Evolutionary conservation across 2,329 filamentous ascomycete genomes (phyloP).

Genomic region (Talaromyces sp.): DNA sequence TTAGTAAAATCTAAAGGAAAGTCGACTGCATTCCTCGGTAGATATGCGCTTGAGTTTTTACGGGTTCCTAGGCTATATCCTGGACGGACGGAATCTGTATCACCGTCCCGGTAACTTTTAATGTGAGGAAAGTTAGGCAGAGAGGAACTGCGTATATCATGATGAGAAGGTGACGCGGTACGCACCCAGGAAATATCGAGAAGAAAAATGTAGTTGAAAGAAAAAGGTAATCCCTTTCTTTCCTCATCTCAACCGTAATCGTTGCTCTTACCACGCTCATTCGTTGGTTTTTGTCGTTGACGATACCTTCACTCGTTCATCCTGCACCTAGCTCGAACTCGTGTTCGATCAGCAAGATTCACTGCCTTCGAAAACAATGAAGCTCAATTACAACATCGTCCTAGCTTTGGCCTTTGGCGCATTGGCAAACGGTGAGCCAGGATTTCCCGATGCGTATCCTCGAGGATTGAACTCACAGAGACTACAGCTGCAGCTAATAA

Average conservation of each 20-base stretch:
- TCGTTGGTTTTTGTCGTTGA: slow-evolving; percentile 10
- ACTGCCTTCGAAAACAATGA: neutral
- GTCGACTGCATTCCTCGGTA: neutral
- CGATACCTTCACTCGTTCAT: slow-evolving; percentile 14
- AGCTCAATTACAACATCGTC: slow-evolving; percentile 3
- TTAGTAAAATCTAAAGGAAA: too few relatives aligned
- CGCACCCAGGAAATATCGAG: neutral
- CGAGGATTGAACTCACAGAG: neutral
- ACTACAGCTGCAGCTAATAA: neutral
- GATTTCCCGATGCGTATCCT: neutral
- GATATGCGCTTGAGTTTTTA: neutral
- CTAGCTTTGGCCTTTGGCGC: slow-evolving; percentile 11
- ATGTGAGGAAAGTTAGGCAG: neutral
- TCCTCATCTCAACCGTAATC: neutral
- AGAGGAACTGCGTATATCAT: slow-evolving; percentile 4
- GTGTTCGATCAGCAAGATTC: neutral
- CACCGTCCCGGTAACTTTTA: slow-evolving; percentile 3
- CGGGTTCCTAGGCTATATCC: neutral
- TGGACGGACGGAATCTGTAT: slow-evolving; percentile 11
- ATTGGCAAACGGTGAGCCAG: neutral
- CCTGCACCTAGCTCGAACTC: neutral
- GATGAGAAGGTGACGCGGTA: slow-evolving; percentile 11
- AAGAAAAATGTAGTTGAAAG: neutral
- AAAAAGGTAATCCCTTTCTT: neutral
- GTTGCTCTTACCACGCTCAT: slow-evolving; percentile 9